These are phyloP conservation scores for Monilinia vaccinii-corymbosi DNA, from an alignment of 2,329 filamentous ascomycete species.

Conservation along the genomic window DNA sequence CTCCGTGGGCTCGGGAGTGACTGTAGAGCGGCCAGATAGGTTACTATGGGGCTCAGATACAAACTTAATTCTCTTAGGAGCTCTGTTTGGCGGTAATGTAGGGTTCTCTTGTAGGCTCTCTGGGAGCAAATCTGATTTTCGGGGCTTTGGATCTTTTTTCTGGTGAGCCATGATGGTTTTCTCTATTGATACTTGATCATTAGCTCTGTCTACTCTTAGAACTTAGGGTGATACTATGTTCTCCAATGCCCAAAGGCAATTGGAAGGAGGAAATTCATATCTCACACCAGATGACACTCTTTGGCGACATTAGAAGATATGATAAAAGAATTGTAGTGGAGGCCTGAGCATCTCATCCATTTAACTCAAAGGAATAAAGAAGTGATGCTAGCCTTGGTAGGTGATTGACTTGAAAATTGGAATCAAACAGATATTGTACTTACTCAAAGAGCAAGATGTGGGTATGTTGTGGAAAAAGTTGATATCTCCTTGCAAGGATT, in stretches of 20 bases:
- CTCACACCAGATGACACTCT: not conserved
- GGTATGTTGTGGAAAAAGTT: too few relatives aligned
- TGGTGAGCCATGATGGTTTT: not conserved
- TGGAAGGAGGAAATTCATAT: not conserved
- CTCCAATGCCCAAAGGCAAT: fast-evolving
- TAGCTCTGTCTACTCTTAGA: not conserved
- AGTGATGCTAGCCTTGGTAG: not conserved
- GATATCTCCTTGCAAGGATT: not conserved
- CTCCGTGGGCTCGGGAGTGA: not conserved
- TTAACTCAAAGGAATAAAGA: not conserved
- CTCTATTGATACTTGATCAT: not conserved
- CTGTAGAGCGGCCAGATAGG: fast-evolving
- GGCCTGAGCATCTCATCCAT: not conserved
- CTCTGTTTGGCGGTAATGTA: not conserved
- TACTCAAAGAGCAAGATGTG: not conserved
- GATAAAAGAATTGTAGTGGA: not conserved
- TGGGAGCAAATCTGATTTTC: not conserved
- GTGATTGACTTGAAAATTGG: not conserved
- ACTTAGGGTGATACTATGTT: not conserved
- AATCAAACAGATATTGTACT: not conserved
- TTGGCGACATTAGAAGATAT: not conserved
- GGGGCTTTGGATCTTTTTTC: not conserved
- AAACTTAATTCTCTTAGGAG: not conserved
- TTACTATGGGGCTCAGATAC: fast-evolving
- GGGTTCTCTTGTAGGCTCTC: not conserved